Evolutionary conservation across 2,329 filamentous ascomycete species (phyloP).

Genomic region (Dactylellina parvicollis): DNA sequence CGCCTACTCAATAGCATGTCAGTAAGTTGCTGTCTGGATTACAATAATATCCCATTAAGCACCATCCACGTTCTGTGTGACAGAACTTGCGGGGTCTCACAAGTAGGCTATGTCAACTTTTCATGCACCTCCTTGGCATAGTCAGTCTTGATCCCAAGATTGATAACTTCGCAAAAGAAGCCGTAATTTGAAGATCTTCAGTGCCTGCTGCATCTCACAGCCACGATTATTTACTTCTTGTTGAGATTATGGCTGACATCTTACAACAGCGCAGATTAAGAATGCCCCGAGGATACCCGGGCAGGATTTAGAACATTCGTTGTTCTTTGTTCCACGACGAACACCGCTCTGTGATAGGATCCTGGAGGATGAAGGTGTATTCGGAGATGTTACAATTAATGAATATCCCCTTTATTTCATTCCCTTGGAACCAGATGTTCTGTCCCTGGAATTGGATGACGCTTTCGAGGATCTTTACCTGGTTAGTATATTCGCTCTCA

Average conservation of each 20-base stretch:
- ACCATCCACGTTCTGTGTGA: neutral
- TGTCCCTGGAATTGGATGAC: constrained; percentile 89
- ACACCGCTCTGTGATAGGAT: constrained; percentile 91
- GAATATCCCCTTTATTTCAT: constrained; percentile 91
- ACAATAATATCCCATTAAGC: constrained; percentile 9
- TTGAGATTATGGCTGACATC: constrained; percentile 66
- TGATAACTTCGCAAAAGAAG: constrained; percentile 43
- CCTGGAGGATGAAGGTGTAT: constrained; percentile 88
- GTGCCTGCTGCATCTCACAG: constrained; percentile 35
- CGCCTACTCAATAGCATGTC: constrained; percentile 88
- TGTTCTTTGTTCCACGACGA: constrained; percentile 94
- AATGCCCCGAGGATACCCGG: constrained; percentile 65
- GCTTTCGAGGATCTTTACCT: constrained; percentile 88
- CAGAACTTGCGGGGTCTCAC: constrained; percentile 58
- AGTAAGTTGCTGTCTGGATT: constrained; percentile 60
- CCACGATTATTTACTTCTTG: constrained; percentile 21
- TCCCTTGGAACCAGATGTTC: constrained; percentile 86
- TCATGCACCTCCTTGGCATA: constrained; percentile 66
- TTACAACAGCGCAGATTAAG: constrained; percentile 58
- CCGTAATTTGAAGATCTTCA: constrained; percentile 44
- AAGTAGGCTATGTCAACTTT: constrained; percentile 70
- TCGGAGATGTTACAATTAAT: constrained; percentile 88
- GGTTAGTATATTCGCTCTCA: constrained; percentile 61
- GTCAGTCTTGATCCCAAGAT: constrained; percentile 69
- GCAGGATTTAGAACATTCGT: constrained; percentile 83